Base-by-base conservation (phyloP, 257 asterid species). In the Jaltomata sinuosa region DNA sequence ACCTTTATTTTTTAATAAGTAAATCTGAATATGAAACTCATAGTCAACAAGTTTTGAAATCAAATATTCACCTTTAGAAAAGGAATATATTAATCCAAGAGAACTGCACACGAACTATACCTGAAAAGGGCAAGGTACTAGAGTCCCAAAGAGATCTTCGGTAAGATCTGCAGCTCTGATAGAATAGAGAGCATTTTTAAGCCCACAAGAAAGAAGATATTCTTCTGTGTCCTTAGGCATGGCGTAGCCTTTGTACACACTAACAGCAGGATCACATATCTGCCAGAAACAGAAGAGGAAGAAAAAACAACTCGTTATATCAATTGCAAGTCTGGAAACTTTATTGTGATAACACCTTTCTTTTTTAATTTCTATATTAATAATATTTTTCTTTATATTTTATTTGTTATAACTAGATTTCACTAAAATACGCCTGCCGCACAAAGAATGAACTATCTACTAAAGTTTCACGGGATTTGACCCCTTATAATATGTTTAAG, bases 261-360 rank as follows among this genome's bases (percentile, higher is more conserved):
- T 94, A 78, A 92, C 99, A 40, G 99, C 98, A 88, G 98, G 98
- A 83, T 96, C 97, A 42, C 94, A 89, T 90, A 96, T 89, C 99
- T 96, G 90, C 85, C 81, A 86, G 81, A 47, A 79, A 85, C 83
- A 57, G 78, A 85, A 85, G 67, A 71, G 64, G 65, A 81, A 50
- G 80, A 90, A 18, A 83, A 74, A 50, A 89, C 80, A 45, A 83
- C 78, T 34, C 67, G 83, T 68, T 53, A 47, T 76, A 77, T 77
- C 62, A 77, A 18, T 36, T 77, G 82, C 82, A 50, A 77, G 10
- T 49, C 82, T 49, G 82, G 62, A 77, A 49, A 77, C 11, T 0
- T 77, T 45, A 77, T 29, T 49, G 45, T 77, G 45, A 16, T 1
- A 18, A 50, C 29, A 2, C 49, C 27, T 77, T 50, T 5, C 29